Evolutionary conservation across 2,329 filamentous ascomycete genomes (phyloP), one percentile per base, ranked within the genome.

Genomic region (Phaeoacremonium minimum): DNA sequence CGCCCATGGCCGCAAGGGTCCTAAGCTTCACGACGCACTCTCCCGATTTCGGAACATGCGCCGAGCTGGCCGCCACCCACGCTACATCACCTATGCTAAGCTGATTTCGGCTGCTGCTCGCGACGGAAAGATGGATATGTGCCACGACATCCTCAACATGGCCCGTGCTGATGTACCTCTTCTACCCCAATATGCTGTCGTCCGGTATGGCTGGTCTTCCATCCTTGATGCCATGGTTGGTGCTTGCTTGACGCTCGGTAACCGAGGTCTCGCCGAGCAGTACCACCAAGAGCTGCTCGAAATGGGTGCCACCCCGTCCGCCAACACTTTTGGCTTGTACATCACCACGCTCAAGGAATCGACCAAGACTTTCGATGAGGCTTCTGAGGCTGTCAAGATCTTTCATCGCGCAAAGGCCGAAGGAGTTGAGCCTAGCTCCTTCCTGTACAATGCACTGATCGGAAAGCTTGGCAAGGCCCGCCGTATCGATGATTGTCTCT

Each of bases 301-400:
- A 42, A 93, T 97, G 71, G 91, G 91, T 32, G 82, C 86, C 42
- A 84, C 90, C 8, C 93, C 93, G 13, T 95, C 91, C 3, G 93
- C 93, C 30, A 98, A 98, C 70, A 98, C 93, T 1, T 98, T 94
- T 50, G 93, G 93, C 41, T 77, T 98, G 14, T 98, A 97, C 73
- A 98, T 98, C 64, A 97, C 94, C n/a, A 97, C 91, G 2, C 73
- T 98, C 43, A 96, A 97, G 69, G 91, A 95, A 56, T 95, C 88
- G 1, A 88, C 88, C 47, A 95, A 95, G 77, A 97, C 90, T 0
- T 97, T 96, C 47, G 93, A 98, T 53, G 93, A 98, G 61, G 93
- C 93, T 9, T 89, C 89, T 7, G 93, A 97, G 61, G 93, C 93
- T 38, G 85, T 97, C 56, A 94, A 94, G 67, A 95, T 98, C 61